These are phyloP conservation scores for Coemansia sp. DNA, from an alignment of 192 early-diverging fungal genomes.

Conservation along the genomic window DNA sequence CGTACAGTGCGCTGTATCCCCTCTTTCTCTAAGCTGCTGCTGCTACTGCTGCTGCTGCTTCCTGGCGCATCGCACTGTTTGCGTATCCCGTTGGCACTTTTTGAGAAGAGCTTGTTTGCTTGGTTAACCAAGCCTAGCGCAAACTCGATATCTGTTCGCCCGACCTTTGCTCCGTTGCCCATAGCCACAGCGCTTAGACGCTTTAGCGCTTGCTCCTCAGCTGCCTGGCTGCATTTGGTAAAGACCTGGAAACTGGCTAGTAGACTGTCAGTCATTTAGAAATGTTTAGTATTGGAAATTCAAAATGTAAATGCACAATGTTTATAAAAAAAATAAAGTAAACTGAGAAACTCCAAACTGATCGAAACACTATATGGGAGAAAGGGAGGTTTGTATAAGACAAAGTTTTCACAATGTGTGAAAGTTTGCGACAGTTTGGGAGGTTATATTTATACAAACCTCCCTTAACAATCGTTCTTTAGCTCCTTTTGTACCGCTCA, in stretches of 20 bases:
- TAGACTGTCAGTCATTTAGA: constrained; percentile 17
- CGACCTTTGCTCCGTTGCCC: background rate
- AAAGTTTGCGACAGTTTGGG: no score
- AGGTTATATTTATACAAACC: no score
- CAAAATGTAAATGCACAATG: background rate
- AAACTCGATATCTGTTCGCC: constrained; percentile 36
- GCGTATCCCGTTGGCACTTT: constrained; percentile 18
- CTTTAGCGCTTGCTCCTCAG: constrained; percentile 23
- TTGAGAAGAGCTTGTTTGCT: constrained; percentile 41
- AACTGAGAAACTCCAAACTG: constrained; percentile 4
- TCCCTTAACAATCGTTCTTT: background rate
- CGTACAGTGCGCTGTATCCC: constrained; percentile 28
- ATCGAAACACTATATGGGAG: background rate
- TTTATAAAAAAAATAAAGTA: constrained; percentile 3
- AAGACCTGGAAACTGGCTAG: constrained; percentile 23
- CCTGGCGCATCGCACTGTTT: constrained; percentile 1
- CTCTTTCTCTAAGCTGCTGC: background rate
- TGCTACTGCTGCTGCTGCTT: background rate
- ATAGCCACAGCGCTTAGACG: constrained; percentile 10
- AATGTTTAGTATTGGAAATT: background rate
- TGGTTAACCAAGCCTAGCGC: constrained; percentile 42
- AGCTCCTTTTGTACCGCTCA: background rate
- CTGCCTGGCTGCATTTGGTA: constrained; percentile 25
- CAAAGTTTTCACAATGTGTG: no score
- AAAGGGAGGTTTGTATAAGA: no score